These are phyloP conservation scores for Scedosporium dehoogii DNA, from an alignment of 2,329 filamentous ascomycete species.

Conservation along the genomic window DNA sequence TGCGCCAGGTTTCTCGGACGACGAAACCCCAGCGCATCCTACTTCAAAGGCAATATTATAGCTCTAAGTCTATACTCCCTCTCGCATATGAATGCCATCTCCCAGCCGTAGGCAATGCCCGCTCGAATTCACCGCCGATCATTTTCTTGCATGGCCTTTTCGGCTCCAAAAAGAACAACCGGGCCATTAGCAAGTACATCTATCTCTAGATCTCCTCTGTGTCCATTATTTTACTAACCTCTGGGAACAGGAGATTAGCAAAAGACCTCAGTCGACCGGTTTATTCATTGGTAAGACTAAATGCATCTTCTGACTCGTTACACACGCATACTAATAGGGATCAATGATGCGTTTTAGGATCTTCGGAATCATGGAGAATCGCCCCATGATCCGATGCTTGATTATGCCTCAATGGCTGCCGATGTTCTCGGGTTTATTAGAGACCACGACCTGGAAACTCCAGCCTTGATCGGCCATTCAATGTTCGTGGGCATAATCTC, in stretches of 20 bases:
- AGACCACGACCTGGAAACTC: slow-evolving; percentile 56
- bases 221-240: slow-evolving; percentile 5
- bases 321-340: slow-evolving; percentile 9
- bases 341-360: slow-evolving; percentile 43
- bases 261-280: slow-evolving; percentile 71
- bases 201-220: slow-evolving; percentile 6
- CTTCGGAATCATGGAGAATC: slow-evolving; percentile 90
- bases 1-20: no score
- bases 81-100: neutral
- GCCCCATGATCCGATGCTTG: slow-evolving; percentile 64
- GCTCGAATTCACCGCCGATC: slow-evolving; percentile 43
- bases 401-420: slow-evolving; percentile 72
- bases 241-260: slow-evolving; percentile 55
- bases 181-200: slow-evolving; percentile 78
- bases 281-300: slow-evolving; percentile 61
- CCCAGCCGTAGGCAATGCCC: neutral
- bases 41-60: neutral
- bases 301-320: no score
- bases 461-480: slow-evolving; percentile 82
- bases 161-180: slow-evolving; percentile 90
- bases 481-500: slow-evolving; percentile 48
- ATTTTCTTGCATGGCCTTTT: slow-evolving; percentile 89
- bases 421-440: slow-evolving; percentile 74
- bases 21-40: no score
- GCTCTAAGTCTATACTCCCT: neutral